Percentiles rank a stretch among this genome's conserved stretches.
phyloP scores from a whole-genome alignment of 2,329 filamentous ascomycete genomes.

The Aphanocladium album region DNA sequence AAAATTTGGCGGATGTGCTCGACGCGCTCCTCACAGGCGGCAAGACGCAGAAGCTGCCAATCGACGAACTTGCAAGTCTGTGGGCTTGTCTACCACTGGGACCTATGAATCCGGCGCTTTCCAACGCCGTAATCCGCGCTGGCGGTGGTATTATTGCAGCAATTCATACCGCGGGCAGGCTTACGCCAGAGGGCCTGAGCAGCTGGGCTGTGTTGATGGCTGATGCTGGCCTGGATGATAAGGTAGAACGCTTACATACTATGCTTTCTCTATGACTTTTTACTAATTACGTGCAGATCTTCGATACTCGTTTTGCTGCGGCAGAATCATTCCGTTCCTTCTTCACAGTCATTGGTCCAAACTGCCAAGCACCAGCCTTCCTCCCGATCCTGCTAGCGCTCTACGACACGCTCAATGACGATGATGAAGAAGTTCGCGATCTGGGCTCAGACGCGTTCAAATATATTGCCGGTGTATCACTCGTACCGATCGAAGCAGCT shows the following conservation, averaged over 20 bases:
- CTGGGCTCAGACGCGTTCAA: slow-evolving; percentile 49
- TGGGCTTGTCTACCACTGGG: slow-evolving; percentile 36
- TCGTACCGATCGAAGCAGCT: slow-evolving; percentile 45
- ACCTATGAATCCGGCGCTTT: slow-evolving; percentile 42
- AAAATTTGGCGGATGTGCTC: slow-evolving; percentile 42
- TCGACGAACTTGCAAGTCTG: slow-evolving; percentile 30
- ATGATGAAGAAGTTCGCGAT: slow-evolving; percentile 83
- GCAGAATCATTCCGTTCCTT: slow-evolving; percentile 50
- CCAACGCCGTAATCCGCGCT: slow-evolving; percentile 43
- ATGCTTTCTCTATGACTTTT: no score
- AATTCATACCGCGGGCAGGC: slow-evolving; percentile 20
- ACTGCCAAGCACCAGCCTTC: slow-evolving; percentile 29
- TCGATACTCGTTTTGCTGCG: slow-evolving; percentile 60
- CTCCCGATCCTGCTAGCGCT: slow-evolving; percentile 59
- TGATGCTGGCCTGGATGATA: slow-evolving; percentile 42
- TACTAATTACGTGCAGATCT: slow-evolving; percentile 40
- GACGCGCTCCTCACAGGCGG: slow-evolving; percentile 32
- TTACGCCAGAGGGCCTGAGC: slow-evolving; percentile 20
- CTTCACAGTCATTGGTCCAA: slow-evolving; percentile 26
- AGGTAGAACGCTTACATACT: slow-evolving; percentile 28
- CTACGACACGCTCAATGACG: slow-evolving; percentile 77
- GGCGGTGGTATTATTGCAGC: slow-evolving; percentile 42
- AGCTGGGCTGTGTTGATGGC: slow-evolving; percentile 48
- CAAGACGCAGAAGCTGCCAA: slow-evolving; percentile 26
- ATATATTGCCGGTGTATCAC: slow-evolving; percentile 38